Evolutionary conservation across 768 basidiomycete genomes (phyloP).

Genomic region (Psilocybe subaeruginosa): DNA sequence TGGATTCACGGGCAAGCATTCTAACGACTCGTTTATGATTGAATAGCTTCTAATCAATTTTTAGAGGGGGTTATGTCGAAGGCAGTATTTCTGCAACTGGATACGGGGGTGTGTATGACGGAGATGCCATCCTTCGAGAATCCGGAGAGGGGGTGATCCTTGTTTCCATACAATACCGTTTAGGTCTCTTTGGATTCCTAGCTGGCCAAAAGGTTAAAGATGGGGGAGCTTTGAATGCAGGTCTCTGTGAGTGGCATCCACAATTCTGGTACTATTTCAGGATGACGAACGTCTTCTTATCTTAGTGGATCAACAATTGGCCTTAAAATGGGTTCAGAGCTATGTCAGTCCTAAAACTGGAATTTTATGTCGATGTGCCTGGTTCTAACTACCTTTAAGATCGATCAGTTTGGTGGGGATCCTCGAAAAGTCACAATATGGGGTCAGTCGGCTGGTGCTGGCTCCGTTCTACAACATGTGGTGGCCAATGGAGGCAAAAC

Average conservation of each 20-base stretch:
- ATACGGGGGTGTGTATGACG: slow-evolving; percentile 23
- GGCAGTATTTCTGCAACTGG: slow-evolving; percentile 27
- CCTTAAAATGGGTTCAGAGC: slow-evolving; percentile 43
- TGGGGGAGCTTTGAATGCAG: slow-evolving; percentile 48
- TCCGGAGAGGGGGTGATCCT: slow-evolving; percentile 37
- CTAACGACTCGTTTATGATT: background rate
- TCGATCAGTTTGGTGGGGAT: slow-evolving; percentile 43
- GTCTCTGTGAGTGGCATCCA: slow-evolving; percentile 38
- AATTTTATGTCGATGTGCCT: background rate
- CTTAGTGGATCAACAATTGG: slow-evolving; percentile 46
- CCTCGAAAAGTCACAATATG: slow-evolving; percentile 42
- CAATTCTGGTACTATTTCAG: background rate
- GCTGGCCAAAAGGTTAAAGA: slow-evolving; percentile 43
- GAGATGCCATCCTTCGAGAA: slow-evolving; percentile 38
- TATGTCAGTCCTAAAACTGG: slow-evolving; percentile 28
- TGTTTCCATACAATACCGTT: slow-evolving; percentile 45
- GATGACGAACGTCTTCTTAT: background rate
- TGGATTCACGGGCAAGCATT: slow-evolving; percentile 44
- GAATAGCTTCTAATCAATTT: background rate
- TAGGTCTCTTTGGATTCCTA: slow-evolving; percentile 50
- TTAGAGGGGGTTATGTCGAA: slow-evolving; percentile 34
- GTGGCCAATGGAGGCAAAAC: slow-evolving; percentile 51
- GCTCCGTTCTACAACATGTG: slow-evolving; percentile 53
- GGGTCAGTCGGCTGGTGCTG: slow-evolving; percentile 49
- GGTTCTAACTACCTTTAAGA: slow-evolving; percentile 25